Evolutionary conservation across 129 eudicot species (phyloP), one percentile per base, ranked within the genome.

Genomic region (Tagetes patula): DNA sequence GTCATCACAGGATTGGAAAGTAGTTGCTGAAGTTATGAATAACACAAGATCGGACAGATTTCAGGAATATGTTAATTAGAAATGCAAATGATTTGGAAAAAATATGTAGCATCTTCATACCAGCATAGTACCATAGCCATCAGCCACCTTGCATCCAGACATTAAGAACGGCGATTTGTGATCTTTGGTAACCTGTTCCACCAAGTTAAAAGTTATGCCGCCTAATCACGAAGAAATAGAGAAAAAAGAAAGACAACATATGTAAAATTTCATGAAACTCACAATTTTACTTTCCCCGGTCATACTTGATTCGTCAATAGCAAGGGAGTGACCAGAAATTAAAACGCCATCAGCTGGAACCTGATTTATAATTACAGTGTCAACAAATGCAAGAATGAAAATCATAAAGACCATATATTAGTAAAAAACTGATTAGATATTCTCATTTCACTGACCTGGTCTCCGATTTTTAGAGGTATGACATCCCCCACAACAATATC

Each of bases 61-160:
- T n/a, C 67, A 4, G 5, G 30, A 59, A 59, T 32, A 59, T 10
- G 14, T 59, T 30, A 59, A 33, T 4, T 3, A 1, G 41, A 59
- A 59, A 40, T 32, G 40, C n/a, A 9, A 27, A 7, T 33, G 40
- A 37, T 61, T 36, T 61, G 43, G 67, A 61, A 61, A 61, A 61
- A 13, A 3, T 20, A 20, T 20, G 36, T 53, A 46, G 52, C 30
- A 72, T 65, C 67, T 63, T 79, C 76, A 80, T 81, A 93, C 98
- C 96, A 93, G 86, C 98, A 93, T 93, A 72, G 89, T 86, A 53
- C 98, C 98, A 84, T 93, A 93, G 13, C 98, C 98, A 84, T 93
- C 98, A 14, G 98, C 98, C 62, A 93, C 90, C 87, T 93, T 93
- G 85, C 96, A 89, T 8, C 98, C 98, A 37, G 98, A 93, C 98